Percentiles rank a stretch among this genome's conserved stretches.
These are phyloP conservation scores for Malassezia nana DNA, from an alignment of 1,284 basidiomycete species.

Conservation along the genomic window DNA sequence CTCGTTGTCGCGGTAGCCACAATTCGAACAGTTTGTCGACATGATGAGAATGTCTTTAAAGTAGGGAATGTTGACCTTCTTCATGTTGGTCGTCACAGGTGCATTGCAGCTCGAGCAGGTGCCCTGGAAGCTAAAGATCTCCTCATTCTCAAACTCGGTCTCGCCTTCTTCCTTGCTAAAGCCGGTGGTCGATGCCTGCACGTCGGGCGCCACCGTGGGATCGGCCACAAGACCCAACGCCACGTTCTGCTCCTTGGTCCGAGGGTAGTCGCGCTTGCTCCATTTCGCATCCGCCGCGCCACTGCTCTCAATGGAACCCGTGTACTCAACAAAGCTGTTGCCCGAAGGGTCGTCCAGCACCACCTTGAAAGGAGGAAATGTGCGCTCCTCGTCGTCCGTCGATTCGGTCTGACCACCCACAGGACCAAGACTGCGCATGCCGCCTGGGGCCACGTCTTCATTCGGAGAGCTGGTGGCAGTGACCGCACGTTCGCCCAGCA, in stretches of 20 bases:
- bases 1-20: conserved; percentile 95
- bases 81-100: conserved; percentile 78
- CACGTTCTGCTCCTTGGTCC: conserved; percentile 75
- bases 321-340: conserved; percentile 64
- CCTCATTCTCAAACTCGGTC: conserved; percentile 57
- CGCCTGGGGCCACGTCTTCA: conserved; percentile 40
- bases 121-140: conserved; percentile 80
- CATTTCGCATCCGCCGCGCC: conserved; percentile 76
- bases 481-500: conserved; percentile 53
- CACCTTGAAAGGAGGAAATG: conserved; percentile 69
- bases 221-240: conserved; percentile 60
- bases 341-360: conserved; percentile 86
- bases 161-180: conserved; percentile 42
- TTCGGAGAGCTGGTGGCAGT: conserved; percentile 30
- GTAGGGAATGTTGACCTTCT: conserved; percentile 92
- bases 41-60: conserved; percentile 99
- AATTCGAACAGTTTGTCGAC: conserved; percentile 90
- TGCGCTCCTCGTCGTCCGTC: conserved; percentile 48
- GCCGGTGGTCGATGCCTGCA: conserved; percentile 22
- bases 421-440: conserved; percentile 21
- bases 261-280: conserved; percentile 75
- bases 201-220: conserved; percentile 25
- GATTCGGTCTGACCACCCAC: conserved; percentile 22
- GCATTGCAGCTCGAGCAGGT: conserved; percentile 81
- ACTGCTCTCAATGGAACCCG: conserved; percentile 27